Evolutionary conservation across 345 rosid species (phyloP).

Genomic region (Eucalyptus sp.): DNA sequence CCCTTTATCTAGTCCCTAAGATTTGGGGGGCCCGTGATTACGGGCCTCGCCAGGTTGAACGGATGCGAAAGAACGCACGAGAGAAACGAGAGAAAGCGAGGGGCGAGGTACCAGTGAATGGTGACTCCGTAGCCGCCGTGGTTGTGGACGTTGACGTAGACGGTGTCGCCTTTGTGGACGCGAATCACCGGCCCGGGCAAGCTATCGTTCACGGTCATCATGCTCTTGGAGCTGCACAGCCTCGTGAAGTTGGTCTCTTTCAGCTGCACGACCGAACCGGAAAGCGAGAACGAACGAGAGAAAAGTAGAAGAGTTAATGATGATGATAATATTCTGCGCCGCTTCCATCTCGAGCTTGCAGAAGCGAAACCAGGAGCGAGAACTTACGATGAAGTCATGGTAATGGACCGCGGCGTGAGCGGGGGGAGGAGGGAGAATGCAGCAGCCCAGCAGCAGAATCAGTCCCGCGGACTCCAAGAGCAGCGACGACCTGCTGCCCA

Average conservation of each 20-base stretch:
- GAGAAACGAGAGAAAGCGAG: not conserved
- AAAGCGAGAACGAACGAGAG: not conserved
- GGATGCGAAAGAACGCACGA: not conserved
- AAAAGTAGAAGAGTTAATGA: not conserved
- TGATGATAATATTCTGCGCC: not conserved
- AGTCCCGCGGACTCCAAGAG: not conserved
- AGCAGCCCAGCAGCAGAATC: not conserved
- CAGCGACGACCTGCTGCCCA: not conserved
- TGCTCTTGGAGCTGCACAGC: not conserved
- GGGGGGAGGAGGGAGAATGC: not conserved
- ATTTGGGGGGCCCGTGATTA: too few relatives aligned
- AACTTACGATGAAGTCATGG: not conserved
- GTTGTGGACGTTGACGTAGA: not conserved
- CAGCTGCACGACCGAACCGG: not conserved
- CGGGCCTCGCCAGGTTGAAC: not conserved
- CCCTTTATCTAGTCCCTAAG: too few relatives aligned
- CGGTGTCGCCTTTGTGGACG: not conserved
- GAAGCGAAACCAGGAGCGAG: not conserved
- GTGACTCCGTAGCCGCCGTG: not conserved
- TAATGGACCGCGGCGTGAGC: not conserved
- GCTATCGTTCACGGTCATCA: not conserved
- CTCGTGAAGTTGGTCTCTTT: slow-evolving; percentile 1
- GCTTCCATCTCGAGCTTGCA: not conserved
- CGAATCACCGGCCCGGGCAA: slow-evolving; percentile 4
- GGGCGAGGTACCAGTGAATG: not conserved